Evolutionary conservation across 805 yeast species (phyloP), one percentile per base, ranked within the genome.

Genomic region (Lachancea thermotolerans): DNA sequence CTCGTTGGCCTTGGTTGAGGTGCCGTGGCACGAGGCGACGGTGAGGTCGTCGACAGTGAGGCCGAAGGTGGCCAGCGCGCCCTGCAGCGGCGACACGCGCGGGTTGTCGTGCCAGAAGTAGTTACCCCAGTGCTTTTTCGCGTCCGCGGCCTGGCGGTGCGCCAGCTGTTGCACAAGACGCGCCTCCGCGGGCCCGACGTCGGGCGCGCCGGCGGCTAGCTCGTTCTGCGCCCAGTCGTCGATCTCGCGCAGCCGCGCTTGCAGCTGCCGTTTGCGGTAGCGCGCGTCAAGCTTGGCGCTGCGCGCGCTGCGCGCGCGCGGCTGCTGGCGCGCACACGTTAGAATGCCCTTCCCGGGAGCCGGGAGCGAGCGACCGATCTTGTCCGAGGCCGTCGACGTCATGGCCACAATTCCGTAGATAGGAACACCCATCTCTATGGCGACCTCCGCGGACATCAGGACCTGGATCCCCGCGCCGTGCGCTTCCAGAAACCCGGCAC

Each of bases 1-100:
- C 65, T 90, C 97, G 66, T 90, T 90, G 47, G 97, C 97, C 72
- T 80, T 81, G 50, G 97, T 90, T n/a, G 96, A 89, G 25, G 97
- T 90, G 67, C 97, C 97, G 66, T 90, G 97, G 88, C 89, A 86
- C 8, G 96, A 88, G 41, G 95, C 87, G 56, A 86, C 95, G 35
- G 82, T 89, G 59, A 90, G 72, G 62, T 90, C 97, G 66, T 90
- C 97, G 59, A 90, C 73, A 37, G 91, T 77, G 59, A 90, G 78
- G 56, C 86, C 86, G 74, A 82, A 90, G 35, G 91, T 78, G 49
- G 96, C 96, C 66, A 90, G 76, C 15, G 96, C 84, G 51, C 97
- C 97, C 71, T 95, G 80, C 47, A 90, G 68, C 54, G 96, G 96
- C 49, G 97, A 82, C 62, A 90, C 88, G 64, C 90, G 78, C 52